phyloP scores from a whole-genome alignment of 768 basidiomycete genomes.

The Dioszegia hungarica region DNA sequence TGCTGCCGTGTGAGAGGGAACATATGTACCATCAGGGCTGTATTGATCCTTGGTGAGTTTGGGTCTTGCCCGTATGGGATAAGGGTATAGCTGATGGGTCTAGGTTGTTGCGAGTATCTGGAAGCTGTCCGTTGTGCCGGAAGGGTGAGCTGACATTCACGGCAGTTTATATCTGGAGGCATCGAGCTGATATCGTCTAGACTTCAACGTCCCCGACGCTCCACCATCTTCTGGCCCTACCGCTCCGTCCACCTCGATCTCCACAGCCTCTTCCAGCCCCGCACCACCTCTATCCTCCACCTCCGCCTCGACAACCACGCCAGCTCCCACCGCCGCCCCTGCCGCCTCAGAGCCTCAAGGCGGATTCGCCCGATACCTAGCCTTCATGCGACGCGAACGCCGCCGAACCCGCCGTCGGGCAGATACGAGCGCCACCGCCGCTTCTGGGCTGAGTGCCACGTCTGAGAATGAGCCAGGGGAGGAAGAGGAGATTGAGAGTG shows the following conservation, averaged over 20 bases:
- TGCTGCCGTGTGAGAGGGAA: constrained; percentile 84
- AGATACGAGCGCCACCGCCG: constrained; percentile 6
- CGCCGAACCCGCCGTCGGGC: constrained; percentile 4
- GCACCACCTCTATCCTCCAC: too few relatives aligned
- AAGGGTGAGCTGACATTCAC: constrained; percentile 58
- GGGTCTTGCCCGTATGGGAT: neutral
- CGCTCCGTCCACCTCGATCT: neutral
- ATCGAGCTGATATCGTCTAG: constrained; percentile 10
- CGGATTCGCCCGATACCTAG: constrained; percentile 44
- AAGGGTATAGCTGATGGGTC: constrained; percentile 8
- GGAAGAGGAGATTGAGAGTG: constrained; percentile 8
- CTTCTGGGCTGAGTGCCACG: neutral
- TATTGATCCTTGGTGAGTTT: constrained; percentile 63
- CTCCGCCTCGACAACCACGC: neutral
- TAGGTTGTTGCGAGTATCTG: constrained; percentile 84
- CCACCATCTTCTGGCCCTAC: constrained; percentile 9
- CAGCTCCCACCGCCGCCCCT: neutral
- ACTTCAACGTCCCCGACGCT: constrained; percentile 28
- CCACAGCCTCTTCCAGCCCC: neutral
- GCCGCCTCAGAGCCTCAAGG: constrained; percentile 23
- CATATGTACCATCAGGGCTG: constrained; percentile 86
- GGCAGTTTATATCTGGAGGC: neutral
- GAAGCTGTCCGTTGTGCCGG: constrained; percentile 86
- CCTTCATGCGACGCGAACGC: constrained; percentile 41
- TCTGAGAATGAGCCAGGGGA: neutral